Evolutionary conservation across 2,329 filamentous ascomycete species (phyloP).

Genomic region (Diplodia intermedia): DNA sequence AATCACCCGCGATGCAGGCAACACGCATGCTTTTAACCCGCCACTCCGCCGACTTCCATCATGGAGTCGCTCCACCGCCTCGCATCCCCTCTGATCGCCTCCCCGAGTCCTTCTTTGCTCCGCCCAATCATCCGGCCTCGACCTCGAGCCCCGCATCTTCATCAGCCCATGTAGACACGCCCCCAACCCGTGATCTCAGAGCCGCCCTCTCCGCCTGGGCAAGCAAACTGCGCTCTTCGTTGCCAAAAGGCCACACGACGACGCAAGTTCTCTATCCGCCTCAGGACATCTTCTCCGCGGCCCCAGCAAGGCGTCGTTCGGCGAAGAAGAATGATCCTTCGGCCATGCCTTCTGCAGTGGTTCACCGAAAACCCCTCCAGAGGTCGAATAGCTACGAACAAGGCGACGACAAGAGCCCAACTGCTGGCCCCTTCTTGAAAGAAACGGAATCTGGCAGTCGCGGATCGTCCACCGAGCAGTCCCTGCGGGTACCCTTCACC

Average conservation of each 20-base stretch:
- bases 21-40: constrained; percentile 6
- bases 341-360: neutral
- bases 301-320: neutral
- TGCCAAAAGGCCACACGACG: neutral
- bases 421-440: neutral
- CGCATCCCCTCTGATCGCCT: neutral
- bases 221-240: neutral
- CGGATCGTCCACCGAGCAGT: neutral
- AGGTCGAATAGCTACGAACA: neutral
- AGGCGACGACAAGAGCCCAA: neutral
- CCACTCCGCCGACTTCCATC: neutral
- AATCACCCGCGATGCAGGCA: neutral
- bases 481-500: neutral
- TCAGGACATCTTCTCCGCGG: neutral
- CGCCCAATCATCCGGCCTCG: neutral
- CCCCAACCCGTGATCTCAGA: neutral
- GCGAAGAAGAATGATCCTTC: neutral
- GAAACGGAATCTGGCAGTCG: neutral
- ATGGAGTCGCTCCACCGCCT: neutral
- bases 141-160: neutral
- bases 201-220: neutral
- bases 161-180: neutral
- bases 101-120: neutral
- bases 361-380: neutral
- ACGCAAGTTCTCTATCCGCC: neutral